Conservation (phyloP, 106 monocot genomes). For the Cymbidium sinense region DNA sequence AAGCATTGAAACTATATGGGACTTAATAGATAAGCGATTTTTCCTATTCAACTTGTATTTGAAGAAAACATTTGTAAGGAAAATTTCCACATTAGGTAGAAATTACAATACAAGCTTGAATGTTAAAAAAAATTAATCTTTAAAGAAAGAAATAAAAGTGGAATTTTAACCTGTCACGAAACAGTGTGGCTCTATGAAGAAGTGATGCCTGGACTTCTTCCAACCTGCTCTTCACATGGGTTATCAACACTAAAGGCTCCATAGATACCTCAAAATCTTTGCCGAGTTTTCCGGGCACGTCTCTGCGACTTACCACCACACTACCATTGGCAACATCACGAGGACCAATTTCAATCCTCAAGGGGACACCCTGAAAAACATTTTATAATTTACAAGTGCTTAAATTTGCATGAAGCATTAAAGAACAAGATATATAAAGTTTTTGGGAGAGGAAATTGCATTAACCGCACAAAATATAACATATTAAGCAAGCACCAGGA, state of each 20-base stretch:
- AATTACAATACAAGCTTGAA: neutral
- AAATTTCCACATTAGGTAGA: neutral
- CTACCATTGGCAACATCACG: conserved; percentile 65
- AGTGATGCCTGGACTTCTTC: conserved; percentile 77
- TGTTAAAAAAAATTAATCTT: neutral
- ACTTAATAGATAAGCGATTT: neutral
- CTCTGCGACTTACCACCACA: conserved; percentile 79
- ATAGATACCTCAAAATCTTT: conserved; percentile 94
- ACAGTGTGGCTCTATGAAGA: conserved; percentile 61
- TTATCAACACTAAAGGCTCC: conserved; percentile 52
- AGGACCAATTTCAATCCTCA: conserved; percentile 93
- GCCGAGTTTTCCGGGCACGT: conserved; percentile 85
- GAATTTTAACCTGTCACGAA: conserved; percentile 75
- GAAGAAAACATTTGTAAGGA: neutral
- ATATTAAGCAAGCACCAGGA: neutral
- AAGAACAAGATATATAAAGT: neutral
- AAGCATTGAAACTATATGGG: neutral
- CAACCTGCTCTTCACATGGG: conserved; percentile 59
- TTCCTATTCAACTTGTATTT: neutral
- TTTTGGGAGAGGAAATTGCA: neutral
- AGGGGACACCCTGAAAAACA: conserved; percentile 70
- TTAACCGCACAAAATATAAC: neutral
- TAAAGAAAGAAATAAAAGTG: neutral
- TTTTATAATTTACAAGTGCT: neutral
- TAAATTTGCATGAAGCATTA: neutral